These are phyloP conservation scores for Ophiosphaerella narmari DNA, from an alignment of 2,329 filamentous ascomycete genomes.

Conservation along the genomic window DNA sequence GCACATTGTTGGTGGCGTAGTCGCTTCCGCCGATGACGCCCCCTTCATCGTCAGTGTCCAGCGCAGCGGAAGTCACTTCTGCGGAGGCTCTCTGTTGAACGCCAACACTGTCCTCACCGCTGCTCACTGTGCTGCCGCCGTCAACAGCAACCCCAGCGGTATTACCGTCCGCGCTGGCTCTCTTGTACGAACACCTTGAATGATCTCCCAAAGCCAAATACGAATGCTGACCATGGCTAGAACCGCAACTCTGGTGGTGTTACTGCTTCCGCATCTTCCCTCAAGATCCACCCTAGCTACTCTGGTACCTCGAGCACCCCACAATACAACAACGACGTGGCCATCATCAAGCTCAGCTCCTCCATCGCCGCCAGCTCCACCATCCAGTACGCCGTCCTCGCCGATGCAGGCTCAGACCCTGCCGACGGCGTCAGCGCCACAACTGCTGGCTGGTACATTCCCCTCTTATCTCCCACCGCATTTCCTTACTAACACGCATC, in stretches of 20 bases:
- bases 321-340: slow-evolving; percentile 25
- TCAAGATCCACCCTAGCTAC: slow-evolving; percentile 29
- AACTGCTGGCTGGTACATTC: slow-evolving; percentile 31
- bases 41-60: slow-evolving; percentile 36
- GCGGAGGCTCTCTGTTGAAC: slow-evolving; percentile 34
- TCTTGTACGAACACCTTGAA: slow-evolving; percentile 15
- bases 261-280: slow-evolving; percentile 19
- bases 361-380: slow-evolving; percentile 28
- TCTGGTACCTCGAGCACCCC: neutral
- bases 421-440: slow-evolving; percentile 21
- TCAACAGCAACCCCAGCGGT: slow-evolving; percentile 13
- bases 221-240: slow-evolving; percentile 7
- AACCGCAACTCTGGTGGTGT: slow-evolving; percentile 26
- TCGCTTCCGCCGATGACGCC: slow-evolving; percentile 30
- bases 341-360: slow-evolving; percentile 33
- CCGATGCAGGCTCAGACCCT: slow-evolving; percentile 29
- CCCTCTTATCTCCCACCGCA: neutral
- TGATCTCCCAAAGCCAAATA: neutral
- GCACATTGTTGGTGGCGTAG: slow-evolving; percentile 30
- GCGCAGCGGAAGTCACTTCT: slow-evolving; percentile 26
- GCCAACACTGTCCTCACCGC: slow-evolving; percentile 35
- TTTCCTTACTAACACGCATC: slow-evolving; percentile 1
- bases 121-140: slow-evolving; percentile 29
- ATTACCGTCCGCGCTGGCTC: slow-evolving; percentile 27
- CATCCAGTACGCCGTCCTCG: slow-evolving; percentile 27